Base-by-base conservation (phyloP, 1,284 basidiomycete species). In the Porogramme epimiltina region DNA sequence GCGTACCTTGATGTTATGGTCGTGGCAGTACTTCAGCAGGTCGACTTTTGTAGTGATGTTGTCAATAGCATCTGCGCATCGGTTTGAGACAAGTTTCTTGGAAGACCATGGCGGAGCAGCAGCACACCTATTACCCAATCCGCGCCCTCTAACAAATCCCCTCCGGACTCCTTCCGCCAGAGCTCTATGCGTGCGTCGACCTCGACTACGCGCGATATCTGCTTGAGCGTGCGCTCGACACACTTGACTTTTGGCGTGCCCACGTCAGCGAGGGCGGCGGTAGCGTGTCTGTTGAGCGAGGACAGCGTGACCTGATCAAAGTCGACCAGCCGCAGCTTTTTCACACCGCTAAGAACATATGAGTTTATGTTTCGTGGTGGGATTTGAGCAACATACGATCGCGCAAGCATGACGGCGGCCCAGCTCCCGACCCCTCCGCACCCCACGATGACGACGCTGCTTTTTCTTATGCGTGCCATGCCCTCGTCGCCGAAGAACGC, bases 351-450 rank as follows among this genome's bases (percentile, higher is more conserved):
- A n/a, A n/a, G n/a, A n/a, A n/a, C n/a, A n/a, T n/a, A n/a, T n/a
- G n/a, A n/a, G n/a, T n/a, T n/a, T n/a, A n/a, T n/a, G 56, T 20
- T 3, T 26, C 54, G 24, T 45, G 3, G 42, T 22, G 24, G 18
- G 19, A 16, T 23, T 19, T 28, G 18, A 15, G n/a, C n/a, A n/a
- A 81, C 90, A 66, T 66, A 91, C 86, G 89, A 91, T 67, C 95
- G 76, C 25, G 87, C 88, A 40, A 98, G 84, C 94, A 98, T 98
- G 26, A 96, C 84, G 5, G 96, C 95, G 23, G 88, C 90, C 89
- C 94, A 96, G 62, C 91, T 94, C 0, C 96, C 95, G 1, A 99
- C 97, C 4, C 97, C 97, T 51, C 97, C 97, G 58, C 95, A 93
- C 3, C 97, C 97, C 8, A 99, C 84, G 20, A 99, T 78, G 19